Evolutionary conservation across 2,329 filamentous ascomycete species (phyloP).

Genomic region (Coniochaeta hoffmannii): DNA sequence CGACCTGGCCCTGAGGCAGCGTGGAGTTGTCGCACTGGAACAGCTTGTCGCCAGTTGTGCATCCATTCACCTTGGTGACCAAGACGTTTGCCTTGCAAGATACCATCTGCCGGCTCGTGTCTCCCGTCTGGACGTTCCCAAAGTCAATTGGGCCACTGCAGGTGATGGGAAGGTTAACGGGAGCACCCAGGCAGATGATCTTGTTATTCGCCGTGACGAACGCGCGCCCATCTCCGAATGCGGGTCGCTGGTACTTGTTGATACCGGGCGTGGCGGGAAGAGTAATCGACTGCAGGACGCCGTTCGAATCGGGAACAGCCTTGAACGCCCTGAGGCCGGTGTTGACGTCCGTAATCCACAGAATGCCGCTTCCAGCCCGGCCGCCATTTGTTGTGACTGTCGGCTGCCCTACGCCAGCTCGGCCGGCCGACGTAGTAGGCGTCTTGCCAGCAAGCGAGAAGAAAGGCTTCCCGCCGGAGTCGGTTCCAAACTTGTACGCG

Average conservation of each 20-base stretch:
- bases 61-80: conserved; percentile 26
- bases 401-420: conserved; percentile 21
- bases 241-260: conserved; percentile 29
- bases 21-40: conserved; percentile 29
- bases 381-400: conserved; percentile 30
- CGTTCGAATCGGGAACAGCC: conserved; percentile 28
- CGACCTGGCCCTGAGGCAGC: conserved; percentile 26
- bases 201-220: conserved; percentile 27
- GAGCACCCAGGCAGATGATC: conserved; percentile 27
- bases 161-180: conserved; percentile 31
- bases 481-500: conserved; percentile 24
- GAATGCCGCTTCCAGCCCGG: conserved; percentile 26
- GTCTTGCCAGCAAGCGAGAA: conserved; percentile 24
- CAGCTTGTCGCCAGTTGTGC: conserved; percentile 24
- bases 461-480: conserved; percentile 21
- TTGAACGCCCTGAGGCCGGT: conserved; percentile 29
- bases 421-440: conserved; percentile 16
- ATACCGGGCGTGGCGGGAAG: conserved; percentile 28
- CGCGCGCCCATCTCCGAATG: conserved; percentile 31
- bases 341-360: conserved; percentile 32
- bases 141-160: conserved; percentile 32
- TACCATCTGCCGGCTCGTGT: conserved; percentile 20
- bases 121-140: conserved; percentile 26
- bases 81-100: conserved; percentile 30
- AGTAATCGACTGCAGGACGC: conserved; percentile 23